Percentiles rank a stretch among this genome's conserved stretches.
Evolutionary conservation across 257 asterid genomes (phyloP).

Genomic region (Penstemon eatonii): DNA sequence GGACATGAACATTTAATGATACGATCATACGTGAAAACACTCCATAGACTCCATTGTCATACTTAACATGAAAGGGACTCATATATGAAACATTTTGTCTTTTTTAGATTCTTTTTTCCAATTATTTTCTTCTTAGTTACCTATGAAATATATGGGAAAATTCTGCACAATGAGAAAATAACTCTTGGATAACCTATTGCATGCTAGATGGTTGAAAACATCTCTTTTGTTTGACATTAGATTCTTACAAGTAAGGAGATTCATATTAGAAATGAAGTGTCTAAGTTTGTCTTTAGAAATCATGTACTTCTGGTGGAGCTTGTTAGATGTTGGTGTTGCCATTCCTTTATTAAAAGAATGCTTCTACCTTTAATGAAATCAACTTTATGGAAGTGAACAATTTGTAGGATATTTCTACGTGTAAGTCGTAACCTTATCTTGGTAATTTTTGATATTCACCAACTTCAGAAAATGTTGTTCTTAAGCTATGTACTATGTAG

Average conservation of each 20-base stretch:
- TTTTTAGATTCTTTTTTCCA: background rate
- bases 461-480: background rate
- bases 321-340: background rate
- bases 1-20: background rate
- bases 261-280: background rate
- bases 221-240: background rate
- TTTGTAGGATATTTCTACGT: background rate
- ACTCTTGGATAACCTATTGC: background rate
- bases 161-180: background rate
- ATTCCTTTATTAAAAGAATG: too few relatives aligned
- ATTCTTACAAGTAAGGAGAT: conserved; percentile 7
- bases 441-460: background rate
- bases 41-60: background rate
- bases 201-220: conserved; percentile 1
- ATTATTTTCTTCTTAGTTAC: too few relatives aligned
- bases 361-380: background rate
- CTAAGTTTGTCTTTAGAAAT: background rate
- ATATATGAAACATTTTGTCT: background rate
- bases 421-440: background rate
- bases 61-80: background rate
- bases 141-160: background rate
- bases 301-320: background rate
- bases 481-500: background rate
- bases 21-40: background rate
- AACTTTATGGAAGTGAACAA: background rate